These are phyloP conservation scores for Dictyostelium brefeldianum DNA, from an alignment of 78 protist genomes.

Conservation along the genomic window DNA sequence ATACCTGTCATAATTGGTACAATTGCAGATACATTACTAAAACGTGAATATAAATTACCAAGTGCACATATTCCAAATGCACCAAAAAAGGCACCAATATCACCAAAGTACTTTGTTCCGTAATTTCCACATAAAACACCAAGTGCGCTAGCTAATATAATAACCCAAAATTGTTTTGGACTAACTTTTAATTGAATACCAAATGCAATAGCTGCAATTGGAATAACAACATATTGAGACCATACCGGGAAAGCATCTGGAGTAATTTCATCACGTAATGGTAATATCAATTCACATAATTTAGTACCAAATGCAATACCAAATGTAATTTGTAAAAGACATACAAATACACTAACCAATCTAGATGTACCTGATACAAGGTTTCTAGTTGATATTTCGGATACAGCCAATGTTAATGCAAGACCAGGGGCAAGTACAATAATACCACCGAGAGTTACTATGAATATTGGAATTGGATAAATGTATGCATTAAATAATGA, in stretches of 20 bases:
- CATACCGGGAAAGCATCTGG: slow-evolving; percentile 42
- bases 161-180: slow-evolving; percentile 65
- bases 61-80: slow-evolving; percentile 35
- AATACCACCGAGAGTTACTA: slow-evolving; percentile 56
- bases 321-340: slow-evolving; percentile 61
- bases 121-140: slow-evolving; percentile 63
- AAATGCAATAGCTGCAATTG: slow-evolving; percentile 61
- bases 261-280: not conserved
- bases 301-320: slow-evolving; percentile 76
- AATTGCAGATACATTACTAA: slow-evolving; percentile 20
- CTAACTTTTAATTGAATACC: slow-evolving; percentile 59
- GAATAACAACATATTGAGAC: slow-evolving; percentile 45
- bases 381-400: slow-evolving; percentile 63
- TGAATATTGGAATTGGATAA: slow-evolving; percentile 32
- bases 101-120: slow-evolving; percentile 46
- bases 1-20: slow-evolving; percentile 70
- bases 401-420: slow-evolving; percentile 43
- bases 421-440: slow-evolving; percentile 68
- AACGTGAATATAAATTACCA: slow-evolving; percentile 55
- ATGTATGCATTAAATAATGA: slow-evolving; percentile 46
- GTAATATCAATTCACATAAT: not conserved
- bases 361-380: slow-evolving; percentile 63
- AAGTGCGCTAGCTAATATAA: slow-evolving; percentile 22
- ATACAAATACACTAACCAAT: slow-evolving; percentile 59
- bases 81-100: slow-evolving; percentile 74